phyloP scores from a whole-genome alignment of 768 basidiomycete genomes.

The Phlegmacium glaucopus region DNA sequence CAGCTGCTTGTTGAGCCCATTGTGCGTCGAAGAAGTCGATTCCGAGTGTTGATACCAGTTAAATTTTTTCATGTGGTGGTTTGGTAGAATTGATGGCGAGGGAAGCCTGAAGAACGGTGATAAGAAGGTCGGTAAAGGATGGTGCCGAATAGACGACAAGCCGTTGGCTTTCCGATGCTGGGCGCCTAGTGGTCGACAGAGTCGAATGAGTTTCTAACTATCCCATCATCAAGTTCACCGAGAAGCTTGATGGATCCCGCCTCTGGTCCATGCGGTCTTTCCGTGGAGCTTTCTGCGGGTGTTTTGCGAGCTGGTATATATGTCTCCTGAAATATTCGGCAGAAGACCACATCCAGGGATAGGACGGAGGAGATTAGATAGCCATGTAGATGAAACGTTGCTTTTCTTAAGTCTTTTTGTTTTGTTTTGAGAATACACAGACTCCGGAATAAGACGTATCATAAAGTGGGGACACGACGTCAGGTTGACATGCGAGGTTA shows the following conservation, averaged over 20 bases:
- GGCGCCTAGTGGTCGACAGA: constrained; percentile 30
- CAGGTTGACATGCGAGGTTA: constrained; percentile 52
- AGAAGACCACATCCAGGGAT: constrained; percentile 12
- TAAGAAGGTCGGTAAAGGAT: constrained; percentile 16
- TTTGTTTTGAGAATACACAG: constrained; percentile 78
- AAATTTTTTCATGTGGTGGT: constrained; percentile 76
- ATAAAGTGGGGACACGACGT: constrained; percentile 66
- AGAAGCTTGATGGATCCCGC: constrained; percentile 47
- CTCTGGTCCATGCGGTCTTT: constrained; percentile 54
- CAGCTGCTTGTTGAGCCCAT: constrained; percentile 69
- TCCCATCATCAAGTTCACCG: constrained; percentile 59
- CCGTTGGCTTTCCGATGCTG: constrained; percentile 3
- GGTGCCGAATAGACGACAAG: constrained; percentile 5
- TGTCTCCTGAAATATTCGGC: constrained; percentile 54
- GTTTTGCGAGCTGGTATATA: constrained; percentile 54
- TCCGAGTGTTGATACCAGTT: constrained; percentile 59
- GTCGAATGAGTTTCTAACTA: constrained; percentile 71
- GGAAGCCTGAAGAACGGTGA: constrained; percentile 55
- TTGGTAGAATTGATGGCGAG: constrained; percentile 47
- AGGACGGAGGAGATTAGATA: constrained; percentile 47
- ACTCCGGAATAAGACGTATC: constrained; percentile 65
- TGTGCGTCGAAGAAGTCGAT: constrained; percentile 73
- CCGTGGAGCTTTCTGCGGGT: constrained; percentile 57
- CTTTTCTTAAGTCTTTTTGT: constrained; percentile 71
- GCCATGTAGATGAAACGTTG: constrained; percentile 63